Percentiles rank a stretch among this genome's conserved stretches.
Conservation (phyloP, 805 yeast genomes). For the Alloascoidea hylecoeti region DNA sequence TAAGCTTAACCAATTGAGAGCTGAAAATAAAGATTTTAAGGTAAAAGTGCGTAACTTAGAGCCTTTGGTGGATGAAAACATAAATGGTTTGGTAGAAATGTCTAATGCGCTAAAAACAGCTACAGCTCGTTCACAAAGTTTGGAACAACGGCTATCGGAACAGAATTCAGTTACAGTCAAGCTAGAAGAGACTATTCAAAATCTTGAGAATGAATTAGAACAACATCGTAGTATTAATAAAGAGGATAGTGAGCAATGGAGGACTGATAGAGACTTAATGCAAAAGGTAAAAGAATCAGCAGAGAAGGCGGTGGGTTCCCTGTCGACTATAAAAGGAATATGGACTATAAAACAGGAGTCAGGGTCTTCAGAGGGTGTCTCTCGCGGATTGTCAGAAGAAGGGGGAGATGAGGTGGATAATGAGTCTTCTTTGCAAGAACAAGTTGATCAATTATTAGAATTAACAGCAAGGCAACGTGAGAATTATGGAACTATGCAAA, state of each 20-base stretch:
- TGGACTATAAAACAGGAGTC: neutral
- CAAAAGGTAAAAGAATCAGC: neutral
- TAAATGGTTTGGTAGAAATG: neutral
- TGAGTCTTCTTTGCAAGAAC: constrained; percentile 5
- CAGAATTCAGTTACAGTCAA: neutral
- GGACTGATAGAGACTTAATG: neutral
- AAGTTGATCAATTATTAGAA: constrained; percentile 1
- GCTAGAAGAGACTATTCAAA: neutral
- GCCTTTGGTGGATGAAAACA: neutral
- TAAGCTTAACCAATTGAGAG: neutral
- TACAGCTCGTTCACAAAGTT: neutral
- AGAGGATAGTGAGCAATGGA: neutral
- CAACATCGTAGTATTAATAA: neutral
- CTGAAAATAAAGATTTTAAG: neutral
- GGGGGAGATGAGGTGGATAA: constrained; percentile 3
- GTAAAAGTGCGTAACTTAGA: neutral
- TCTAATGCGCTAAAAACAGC: neutral
- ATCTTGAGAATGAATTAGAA: neutral
- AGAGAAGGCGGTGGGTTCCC: neutral
- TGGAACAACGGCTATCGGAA: neutral
- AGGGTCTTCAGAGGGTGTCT: neutral
- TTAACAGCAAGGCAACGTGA: neutral
- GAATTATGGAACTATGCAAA: neutral
- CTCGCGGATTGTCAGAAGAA: no score
- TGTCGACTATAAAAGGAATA: neutral